Evolutionary conservation across 2,329 filamentous ascomycete species (phyloP), one percentile per base, ranked within the genome.

Genomic region (Capronia epimyces): DNA sequence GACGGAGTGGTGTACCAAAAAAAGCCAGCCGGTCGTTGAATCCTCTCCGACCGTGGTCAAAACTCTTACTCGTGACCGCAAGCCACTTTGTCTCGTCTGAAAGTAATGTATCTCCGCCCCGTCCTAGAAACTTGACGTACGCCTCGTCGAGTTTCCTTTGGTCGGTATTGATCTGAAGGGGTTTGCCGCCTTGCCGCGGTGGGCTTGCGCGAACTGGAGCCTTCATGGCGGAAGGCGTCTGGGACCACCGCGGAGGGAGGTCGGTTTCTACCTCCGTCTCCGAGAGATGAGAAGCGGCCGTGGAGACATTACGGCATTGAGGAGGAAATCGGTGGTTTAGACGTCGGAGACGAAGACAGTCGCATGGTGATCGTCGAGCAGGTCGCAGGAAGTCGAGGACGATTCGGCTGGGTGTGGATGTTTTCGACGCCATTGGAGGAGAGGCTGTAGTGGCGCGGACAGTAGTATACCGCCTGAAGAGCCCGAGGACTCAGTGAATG

Each of bases 41-140:
- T 1, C 91, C 91, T 75, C 90, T 84, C 64, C 89, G 78, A 46
- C 90, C 93, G 66, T 97, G 89, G 67, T 98, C 91, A 65, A 95
- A 97, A 71, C 89, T 96, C 80, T 97, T 97, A 70, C 97, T 93
- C 59, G 93, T 98, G 49, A 98, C 81, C 24, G 90, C 90, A 64
- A 97, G 75, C 93, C 93, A 98, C 73, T 96, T 97, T 56, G 93
- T 77, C 72, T 98, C 91, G 13, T 96, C 90, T 1, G 86, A 83
- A 51, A 98, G 75, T 67, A 93, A 68, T 61, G 78, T 80, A 60
- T 86, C 80, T 50, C 87, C 87, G 40, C 79, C 82, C 41, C 75
- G 75, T 4, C 90, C 91, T 49, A 97, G 72, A 60, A 97, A 79
- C 46, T 76, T 76, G 59, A 79, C 76, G 69, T 96, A 95, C 68